phyloP scores from a whole-genome alignment of 1,284 basidiomycete genomes.

The Volvariella surrecta region DNA sequence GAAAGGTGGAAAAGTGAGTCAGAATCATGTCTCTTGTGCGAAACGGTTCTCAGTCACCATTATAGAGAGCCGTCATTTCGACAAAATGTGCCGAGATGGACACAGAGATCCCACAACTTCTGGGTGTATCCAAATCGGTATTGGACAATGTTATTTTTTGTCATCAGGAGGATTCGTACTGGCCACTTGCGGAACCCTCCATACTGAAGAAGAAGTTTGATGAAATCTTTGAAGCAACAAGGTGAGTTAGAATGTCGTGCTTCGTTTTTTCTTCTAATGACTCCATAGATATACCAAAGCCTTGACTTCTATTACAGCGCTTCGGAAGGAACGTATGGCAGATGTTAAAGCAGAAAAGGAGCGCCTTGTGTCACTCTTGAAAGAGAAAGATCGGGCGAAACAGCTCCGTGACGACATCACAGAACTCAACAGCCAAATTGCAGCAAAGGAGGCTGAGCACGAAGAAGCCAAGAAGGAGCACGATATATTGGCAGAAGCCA shows the following conservation, averaged over 20 bases:
- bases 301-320: slow-evolving; percentile 82
- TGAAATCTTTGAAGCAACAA: slow-evolving; percentile 98
- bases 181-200: slow-evolving; percentile 91
- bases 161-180: slow-evolving; percentile 98
- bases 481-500: slow-evolving; percentile 61
- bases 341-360: slow-evolving; percentile 95
- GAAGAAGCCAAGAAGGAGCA: slow-evolving; percentile 66
- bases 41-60: neutral
- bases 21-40: neutral
- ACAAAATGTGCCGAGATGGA: slow-evolving; percentile 98
- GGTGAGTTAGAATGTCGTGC: slow-evolving; percentile 32
- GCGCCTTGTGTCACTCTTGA: slow-evolving; percentile 70
- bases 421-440: slow-evolving; percentile 55
- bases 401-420: slow-evolving; percentile 68
- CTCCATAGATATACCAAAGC: slow-evolving; percentile 86
- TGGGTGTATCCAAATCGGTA: slow-evolving; percentile 97
- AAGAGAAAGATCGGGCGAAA: slow-evolving; percentile 84
- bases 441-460: slow-evolving; percentile 67
- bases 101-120: slow-evolving; percentile 81
- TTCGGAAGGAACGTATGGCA: slow-evolving; percentile 84
- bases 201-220: slow-evolving; percentile 98
- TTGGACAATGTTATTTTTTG: slow-evolving; percentile 99
- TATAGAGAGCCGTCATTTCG: slow-evolving; percentile 79
- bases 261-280: slow-evolving; percentile 6
- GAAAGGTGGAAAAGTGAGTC: slow-evolving; percentile 67